Base-by-base conservation (phyloP, 192 early-diverging fungal species). In the Gigaspora rosea region DNA sequence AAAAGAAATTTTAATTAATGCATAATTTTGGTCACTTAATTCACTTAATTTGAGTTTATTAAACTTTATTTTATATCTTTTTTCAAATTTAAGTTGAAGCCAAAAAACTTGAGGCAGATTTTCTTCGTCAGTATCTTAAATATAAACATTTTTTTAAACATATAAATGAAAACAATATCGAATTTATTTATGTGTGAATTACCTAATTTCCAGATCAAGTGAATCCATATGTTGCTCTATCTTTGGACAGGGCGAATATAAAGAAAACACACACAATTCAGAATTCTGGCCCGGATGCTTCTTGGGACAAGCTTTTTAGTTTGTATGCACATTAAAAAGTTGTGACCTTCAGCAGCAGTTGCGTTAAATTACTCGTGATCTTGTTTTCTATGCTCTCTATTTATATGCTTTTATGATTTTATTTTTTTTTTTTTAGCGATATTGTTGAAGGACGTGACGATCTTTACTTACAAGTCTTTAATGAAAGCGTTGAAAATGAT, bases 161-260 rank as follows among this genome's bases (percentile, higher is more conserved):
- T 41, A 67, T 27, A n/a, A 1, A 32, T 22, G 11, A 63, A 33
- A 4, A 13, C 15, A 33, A 22, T 16, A 63, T 33, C 8, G 15
- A 27, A 35, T 33, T 12, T 32, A 6, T 5, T 62, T 62, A 62
- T 33, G 15, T 4, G 13, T 4, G 2, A 35, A 11, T 10, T 2
- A 41, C 7, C 41, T 47, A 48, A 46, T 67, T 22, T 15, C 20
- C 36, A 72, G 71, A 57, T 36, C 54, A 72, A 10, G 12, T 51
- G 33, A 27, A 72, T 36, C 71, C 71, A 5, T 72, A 72, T 35
- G 71, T 72, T 35, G 20, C 27, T 41, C 54, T 72, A 36, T 56
- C 71, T 16, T 18, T 72, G 16, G 71, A 72, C 13, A 72, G 18
- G 36, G 27, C 52, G 10, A 72, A 72, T 72, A 57, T 27, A 27